These are phyloP conservation scores for Auriculariales sp. DNA, from an alignment of 768 basidiomycete genomes.

Conservation along the genomic window DNA sequence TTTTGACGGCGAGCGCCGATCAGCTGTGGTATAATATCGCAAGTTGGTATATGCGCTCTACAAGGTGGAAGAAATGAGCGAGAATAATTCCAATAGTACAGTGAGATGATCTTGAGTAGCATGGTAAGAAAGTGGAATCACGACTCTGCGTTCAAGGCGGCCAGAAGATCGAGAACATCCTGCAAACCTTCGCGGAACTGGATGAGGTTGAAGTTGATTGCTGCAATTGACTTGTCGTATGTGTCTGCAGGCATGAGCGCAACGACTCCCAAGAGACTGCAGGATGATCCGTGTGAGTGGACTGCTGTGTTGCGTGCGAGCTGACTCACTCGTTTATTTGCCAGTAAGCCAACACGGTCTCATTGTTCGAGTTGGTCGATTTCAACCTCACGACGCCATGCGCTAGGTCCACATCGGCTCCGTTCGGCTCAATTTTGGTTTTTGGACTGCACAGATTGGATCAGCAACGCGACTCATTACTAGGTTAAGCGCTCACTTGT, in stretches of 20 bases:
- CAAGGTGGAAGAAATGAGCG: neutral
- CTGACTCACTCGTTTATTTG: neutral
- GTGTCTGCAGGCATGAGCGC: neutral
- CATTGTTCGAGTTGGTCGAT: constrained; percentile 1
- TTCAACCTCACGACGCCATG: neutral
- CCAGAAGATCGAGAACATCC: neutral
- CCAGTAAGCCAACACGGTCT: neutral
- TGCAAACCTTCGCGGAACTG: neutral
- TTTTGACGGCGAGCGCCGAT: neutral
- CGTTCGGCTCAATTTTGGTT: neutral
- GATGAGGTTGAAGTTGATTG: neutral
- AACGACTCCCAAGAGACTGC: neutral
- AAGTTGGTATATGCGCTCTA: neutral
- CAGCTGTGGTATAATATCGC: neutral
- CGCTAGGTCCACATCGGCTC: too few species aligned
- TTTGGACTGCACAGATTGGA: neutral
- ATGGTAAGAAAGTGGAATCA: neutral
- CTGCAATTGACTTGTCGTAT: neutral
- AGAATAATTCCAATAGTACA: too few species aligned
- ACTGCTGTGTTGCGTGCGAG: neutral
- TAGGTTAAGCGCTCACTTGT: constrained; percentile 53
- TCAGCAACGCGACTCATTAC: too few species aligned
- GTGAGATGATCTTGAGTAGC: neutral
- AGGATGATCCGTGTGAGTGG: neutral
- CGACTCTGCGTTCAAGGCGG: neutral